These are phyloP conservation scores for Fraxinus dipetala DNA, from an alignment of 305 asterid genomes.

Conservation along the genomic window DNA sequence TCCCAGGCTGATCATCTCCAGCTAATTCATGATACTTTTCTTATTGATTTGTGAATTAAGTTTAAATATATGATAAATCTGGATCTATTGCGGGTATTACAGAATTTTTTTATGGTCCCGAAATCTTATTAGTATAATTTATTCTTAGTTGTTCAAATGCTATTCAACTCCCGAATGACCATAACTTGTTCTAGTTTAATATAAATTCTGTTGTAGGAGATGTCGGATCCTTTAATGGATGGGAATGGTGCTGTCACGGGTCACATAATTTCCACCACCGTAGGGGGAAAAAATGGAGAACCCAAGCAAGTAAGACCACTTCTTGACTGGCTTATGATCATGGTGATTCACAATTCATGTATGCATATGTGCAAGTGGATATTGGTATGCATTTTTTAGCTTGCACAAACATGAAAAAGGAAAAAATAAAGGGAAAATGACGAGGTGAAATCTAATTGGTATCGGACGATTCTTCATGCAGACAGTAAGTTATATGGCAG, in stretches of 20 bases:
- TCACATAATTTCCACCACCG: constrained; percentile 87
- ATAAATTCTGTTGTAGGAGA: constrained; percentile 47
- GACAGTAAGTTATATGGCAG: constrained; percentile 97
- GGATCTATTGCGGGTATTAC: background rate
- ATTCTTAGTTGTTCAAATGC: constrained; percentile 2
- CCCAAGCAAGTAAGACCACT: constrained; percentile 70
- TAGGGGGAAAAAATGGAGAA: constrained; percentile 93
- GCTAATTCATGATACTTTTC: constrained; percentile 14
- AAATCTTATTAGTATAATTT: background rate
- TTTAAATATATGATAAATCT: background rate
- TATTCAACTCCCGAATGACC: background rate
- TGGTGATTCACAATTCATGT: background rate
- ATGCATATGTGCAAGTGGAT: background rate
- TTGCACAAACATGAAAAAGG: background rate
- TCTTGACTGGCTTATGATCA: constrained; percentile 7
- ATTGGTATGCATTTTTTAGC: background rate
- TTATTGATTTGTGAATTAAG: background rate
- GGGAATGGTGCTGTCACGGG: constrained; percentile 73
- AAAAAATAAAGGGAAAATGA: background rate
- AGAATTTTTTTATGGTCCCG: background rate
- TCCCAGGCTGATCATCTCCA: background rate
- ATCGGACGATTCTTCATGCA: constrained; percentile 36
- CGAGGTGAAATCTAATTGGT: constrained; percentile 16
- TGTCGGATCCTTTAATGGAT: constrained; percentile 72
- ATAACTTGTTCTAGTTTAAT: constrained; percentile 16